Evolutionary conservation across 768 basidiomycete genomes (phyloP).

Genomic region (Collybiopsis luxurians): DNA sequence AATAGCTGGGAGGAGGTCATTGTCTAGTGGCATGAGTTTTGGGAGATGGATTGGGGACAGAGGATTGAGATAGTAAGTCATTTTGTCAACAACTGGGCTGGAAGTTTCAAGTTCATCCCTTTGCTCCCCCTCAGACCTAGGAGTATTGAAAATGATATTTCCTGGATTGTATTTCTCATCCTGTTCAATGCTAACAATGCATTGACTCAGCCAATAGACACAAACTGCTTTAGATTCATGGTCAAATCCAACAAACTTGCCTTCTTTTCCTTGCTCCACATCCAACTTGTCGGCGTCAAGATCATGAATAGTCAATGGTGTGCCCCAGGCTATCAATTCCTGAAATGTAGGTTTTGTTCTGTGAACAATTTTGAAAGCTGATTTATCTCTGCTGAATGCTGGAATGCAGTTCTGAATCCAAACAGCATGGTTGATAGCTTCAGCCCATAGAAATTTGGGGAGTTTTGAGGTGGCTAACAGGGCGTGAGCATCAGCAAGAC

Average conservation of each 20-base stretch:
- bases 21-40: too few species aligned
- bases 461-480: conserved; percentile 21
- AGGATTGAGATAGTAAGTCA: too few species aligned
- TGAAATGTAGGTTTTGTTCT: not conserved
- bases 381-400: not conserved
- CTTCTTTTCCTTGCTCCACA: not conserved
- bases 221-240: not conserved
- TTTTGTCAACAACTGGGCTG: too few species aligned
- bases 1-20: not conserved
- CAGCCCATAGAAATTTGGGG: conserved; percentile 17
- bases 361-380: too few species aligned
- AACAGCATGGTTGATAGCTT: conserved; percentile 15
- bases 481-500: conserved; percentile 23
- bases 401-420: conserved; percentile 10
- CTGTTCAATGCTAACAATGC: too few species aligned
- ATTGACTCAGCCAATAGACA: not conserved
- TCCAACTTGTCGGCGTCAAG: not conserved
- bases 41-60: not conserved
- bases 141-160: too few species aligned
- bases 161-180: too few species aligned
- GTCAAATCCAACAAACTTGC: not conserved
- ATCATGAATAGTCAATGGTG: not conserved
- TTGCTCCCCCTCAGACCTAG: too few species aligned
- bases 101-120: too few species aligned
- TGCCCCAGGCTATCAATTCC: not conserved